A percentile compares a stretch with the other conserved stretches of the same genome.
Conservation (phyloP, 192 early-diverging fungal species). For the Chytriomyces hyalinus region DNA sequence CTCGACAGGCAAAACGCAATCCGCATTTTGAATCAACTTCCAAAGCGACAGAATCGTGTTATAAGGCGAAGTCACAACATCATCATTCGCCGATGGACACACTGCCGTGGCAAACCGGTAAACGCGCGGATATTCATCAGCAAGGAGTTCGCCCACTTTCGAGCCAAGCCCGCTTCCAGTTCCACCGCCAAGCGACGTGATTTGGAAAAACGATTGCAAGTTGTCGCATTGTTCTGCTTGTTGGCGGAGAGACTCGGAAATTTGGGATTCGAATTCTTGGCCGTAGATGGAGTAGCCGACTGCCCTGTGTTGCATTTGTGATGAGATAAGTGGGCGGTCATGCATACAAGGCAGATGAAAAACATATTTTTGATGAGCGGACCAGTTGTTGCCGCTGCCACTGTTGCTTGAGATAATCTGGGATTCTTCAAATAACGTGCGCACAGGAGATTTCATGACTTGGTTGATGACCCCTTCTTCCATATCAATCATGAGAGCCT, state of each 20-base stretch:
- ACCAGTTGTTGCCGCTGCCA: conserved; percentile 69
- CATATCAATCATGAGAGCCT: conserved; percentile 67
- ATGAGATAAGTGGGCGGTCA: not conserved
- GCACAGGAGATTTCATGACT: conserved; percentile 41
- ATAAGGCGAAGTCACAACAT: conserved; percentile 67
- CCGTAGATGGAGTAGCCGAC: conserved; percentile 61
- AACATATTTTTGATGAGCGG: not conserved
- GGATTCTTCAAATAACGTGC: conserved; percentile 52
- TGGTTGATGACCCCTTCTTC: conserved; percentile 58
- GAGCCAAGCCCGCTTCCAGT: conserved; percentile 68
- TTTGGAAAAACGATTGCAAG: conserved; percentile 59
- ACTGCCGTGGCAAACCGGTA: conserved; percentile 48
- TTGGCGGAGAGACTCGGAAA: conserved; percentile 28
- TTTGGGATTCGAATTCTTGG: conserved; percentile 38
- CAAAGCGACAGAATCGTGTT: conserved; percentile 52
- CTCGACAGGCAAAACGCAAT: conserved; percentile 62
- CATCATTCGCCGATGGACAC: conserved; percentile 55
- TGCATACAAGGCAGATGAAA: conserved; percentile 1
- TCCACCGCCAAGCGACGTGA: conserved; percentile 60
- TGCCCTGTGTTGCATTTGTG: conserved; percentile 40
- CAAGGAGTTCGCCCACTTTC: conserved; percentile 42
- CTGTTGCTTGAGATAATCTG: conserved; percentile 53
- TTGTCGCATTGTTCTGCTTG: conserved; percentile 62
- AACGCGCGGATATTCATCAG: conserved; percentile 51
- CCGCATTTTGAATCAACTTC: conserved; percentile 48